These are phyloP conservation scores for Acanthamoeba triangularis DNA, from an alignment of 208 protist genomes.

Conservation along the genomic window DNA sequence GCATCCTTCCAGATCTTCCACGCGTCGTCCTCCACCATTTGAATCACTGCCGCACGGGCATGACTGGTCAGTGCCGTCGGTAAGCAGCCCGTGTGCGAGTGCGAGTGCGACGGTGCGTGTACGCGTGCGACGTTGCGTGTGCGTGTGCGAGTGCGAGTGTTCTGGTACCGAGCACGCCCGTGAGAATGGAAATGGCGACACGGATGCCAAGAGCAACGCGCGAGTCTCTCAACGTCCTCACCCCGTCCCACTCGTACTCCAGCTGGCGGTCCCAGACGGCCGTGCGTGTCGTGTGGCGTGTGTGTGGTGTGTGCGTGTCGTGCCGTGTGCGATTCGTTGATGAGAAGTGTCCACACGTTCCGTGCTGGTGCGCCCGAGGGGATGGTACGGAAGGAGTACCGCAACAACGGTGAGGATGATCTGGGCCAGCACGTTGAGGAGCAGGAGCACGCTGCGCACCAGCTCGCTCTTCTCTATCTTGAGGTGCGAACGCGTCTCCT, in stretches of 20 bases:
- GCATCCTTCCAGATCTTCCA: conserved; percentile 65
- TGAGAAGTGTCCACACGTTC: not conserved
- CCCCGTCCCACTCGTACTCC: conserved; percentile 43
- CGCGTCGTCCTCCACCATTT: conserved; percentile 42
- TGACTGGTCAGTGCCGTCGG: not conserved
- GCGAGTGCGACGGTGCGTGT: not conserved
- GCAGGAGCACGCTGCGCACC: not conserved
- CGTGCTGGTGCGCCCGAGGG: no score
- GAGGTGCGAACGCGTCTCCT: not conserved
- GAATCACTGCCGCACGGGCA: not conserved
- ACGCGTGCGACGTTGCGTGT: not conserved
- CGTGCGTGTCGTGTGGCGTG: no score
- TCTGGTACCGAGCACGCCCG: not conserved
- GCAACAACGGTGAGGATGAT: conserved; percentile 41
- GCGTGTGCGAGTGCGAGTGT: not conserved
- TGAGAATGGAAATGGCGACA: conserved; percentile 3
- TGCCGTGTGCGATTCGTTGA: not conserved
- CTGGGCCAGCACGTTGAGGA: conserved; percentile 14
- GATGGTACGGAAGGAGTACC: not conserved
- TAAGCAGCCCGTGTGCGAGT: not conserved
- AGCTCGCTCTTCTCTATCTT: conserved; percentile 30
- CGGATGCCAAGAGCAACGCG: not conserved
- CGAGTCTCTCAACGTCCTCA: not conserved
- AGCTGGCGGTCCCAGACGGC: not conserved
- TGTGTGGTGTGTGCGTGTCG: no score